These are phyloP conservation scores for Dactylellina haptotyla DNA, from an alignment of 2,329 filamentous ascomycete genomes.

Conservation along the genomic window DNA sequence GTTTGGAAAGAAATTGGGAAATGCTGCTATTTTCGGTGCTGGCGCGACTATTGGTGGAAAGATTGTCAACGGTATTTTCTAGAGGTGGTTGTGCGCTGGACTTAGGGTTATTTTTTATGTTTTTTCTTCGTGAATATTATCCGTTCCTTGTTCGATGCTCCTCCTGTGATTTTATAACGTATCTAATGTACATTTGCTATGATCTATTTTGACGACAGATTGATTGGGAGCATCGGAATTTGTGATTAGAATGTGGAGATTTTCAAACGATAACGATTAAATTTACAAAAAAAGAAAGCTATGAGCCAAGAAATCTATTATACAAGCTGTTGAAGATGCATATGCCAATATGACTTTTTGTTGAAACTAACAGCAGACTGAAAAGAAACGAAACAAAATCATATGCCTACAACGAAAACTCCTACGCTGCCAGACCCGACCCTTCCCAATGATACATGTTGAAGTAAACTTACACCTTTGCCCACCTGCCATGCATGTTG, in stretches of 20 bases:
- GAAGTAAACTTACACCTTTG: background rate
- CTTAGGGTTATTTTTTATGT: background rate
- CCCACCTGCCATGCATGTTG: slow-evolving; percentile 4
- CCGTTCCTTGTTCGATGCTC: background rate
- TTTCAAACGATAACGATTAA: background rate
- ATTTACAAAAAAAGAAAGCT: background rate
- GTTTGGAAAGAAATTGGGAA: slow-evolving; percentile 92
- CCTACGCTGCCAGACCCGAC: background rate
- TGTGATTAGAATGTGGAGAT: slow-evolving; percentile 12
- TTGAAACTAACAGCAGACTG: background rate
- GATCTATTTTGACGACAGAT: too few species aligned
- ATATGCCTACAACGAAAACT: background rate
- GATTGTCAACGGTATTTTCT: slow-evolving; percentile 91
- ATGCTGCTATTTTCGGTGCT: slow-evolving; percentile 86
- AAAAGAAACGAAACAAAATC: background rate
- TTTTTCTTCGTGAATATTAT: slow-evolving; percentile 4
- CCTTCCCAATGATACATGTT: slow-evolving; percentile 23
- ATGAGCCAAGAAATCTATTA: background rate
- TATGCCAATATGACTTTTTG: background rate
- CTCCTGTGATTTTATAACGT: background rate
- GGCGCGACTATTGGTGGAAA: slow-evolving; percentile 90
- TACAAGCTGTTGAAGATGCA: slow-evolving; percentile 22
- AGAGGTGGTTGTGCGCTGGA: slow-evolving; percentile 59
- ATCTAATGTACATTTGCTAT: too few species aligned
- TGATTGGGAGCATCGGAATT: background rate